These are phyloP conservation scores for Dothideomycetes sp. DNA, from an alignment of 2,329 filamentous ascomycete species.

Conservation along the genomic window DNA sequence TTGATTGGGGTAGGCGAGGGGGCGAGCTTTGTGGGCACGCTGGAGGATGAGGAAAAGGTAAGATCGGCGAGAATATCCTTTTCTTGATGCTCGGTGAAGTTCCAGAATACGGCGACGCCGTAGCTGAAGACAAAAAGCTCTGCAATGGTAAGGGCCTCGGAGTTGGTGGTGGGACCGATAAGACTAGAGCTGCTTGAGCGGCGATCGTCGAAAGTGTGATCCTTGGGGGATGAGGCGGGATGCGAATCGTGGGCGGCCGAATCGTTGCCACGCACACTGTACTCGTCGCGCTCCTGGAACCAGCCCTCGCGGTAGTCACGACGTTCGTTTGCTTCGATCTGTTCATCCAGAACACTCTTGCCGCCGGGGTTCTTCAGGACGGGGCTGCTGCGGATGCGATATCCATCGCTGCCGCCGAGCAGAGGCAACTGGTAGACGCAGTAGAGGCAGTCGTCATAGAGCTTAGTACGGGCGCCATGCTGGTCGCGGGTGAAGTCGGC, in stretches of 20 bases:
- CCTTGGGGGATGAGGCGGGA: constrained; percentile 1
- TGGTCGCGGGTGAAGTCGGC: constrained; percentile 78
- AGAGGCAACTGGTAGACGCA: constrained; percentile 88
- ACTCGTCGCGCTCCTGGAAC: constrained; percentile 68
- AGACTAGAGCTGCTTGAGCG: constrained; percentile 16
- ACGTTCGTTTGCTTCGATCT: constrained; percentile 88
- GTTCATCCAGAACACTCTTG: constrained; percentile 83
- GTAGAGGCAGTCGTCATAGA: constrained; percentile 97
- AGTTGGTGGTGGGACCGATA: constrained; percentile 41
- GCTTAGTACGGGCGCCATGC: constrained; percentile 84
- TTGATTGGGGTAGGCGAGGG: constrained; percentile 13
- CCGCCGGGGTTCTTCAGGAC: constrained; percentile 88
- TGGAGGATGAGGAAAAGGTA: constrained; percentile 68
- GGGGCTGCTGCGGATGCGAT: constrained; percentile 78
- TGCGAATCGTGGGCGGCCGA: constrained; percentile 1
- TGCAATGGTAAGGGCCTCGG: constrained; percentile 68
- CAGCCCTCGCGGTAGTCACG: constrained; percentile 87
- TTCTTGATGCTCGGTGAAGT: constrained; percentile 91
- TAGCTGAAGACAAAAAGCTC: constrained; percentile 98
- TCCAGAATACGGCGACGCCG: constrained; percentile 97
- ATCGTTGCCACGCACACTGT: constrained; percentile 20
- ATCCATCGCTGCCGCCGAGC: constrained; percentile 75
- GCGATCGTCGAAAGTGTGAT: constrained; percentile 8
- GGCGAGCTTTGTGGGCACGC: constrained; percentile 7
- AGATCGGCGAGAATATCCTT: constrained; percentile 93